Evolutionary conservation across 179 eudicot genomes (phyloP), one percentile per base, ranked within the genome.

Genomic region (Drosera spatulata): DNA sequence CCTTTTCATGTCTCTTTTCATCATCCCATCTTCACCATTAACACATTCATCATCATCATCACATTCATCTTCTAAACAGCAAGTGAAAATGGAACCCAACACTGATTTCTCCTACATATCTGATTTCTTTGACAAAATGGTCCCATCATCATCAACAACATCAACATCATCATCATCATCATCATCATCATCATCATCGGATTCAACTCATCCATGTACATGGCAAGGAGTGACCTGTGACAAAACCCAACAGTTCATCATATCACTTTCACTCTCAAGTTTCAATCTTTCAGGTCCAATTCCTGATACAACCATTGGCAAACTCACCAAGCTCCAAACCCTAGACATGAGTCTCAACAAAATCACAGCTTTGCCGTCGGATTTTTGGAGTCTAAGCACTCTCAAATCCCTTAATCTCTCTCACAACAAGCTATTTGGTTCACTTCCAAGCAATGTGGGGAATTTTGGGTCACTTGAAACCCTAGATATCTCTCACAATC

Each of bases 281-380:
- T 59, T 77, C 53, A 80, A 82, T 11, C 57, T 83, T 56, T 75
- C 75, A 59, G 88, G 88, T 64, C 52, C 67, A 6, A 75, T 83
- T 51, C 88, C 88, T 51, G 88, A 83, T 11, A 75, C 58, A 70
- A 73, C 88, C 54, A 80, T 83, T 71, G 85, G 82, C 58, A 83
- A 83, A 46, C 82, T 83, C 60, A 62, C 5, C 56, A 75, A 75
- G 53, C 75, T 82, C 56, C 58, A 75, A 65, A 58, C 52, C 57
- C 61, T 82, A 62, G 88, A 82, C 69, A 71, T 80, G 10, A 82
- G 85, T 68, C 78, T 60, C 39, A 82, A 82, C 64, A 70, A 70
- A 40, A 77, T 82, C 63, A 73, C 75, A 59, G 71, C 50, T 55
- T 69, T 82, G 56, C 75, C 88, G 15, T 80, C 88, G 33, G 88